phyloP scores from a whole-genome alignment of 75 land plant genomes.

The Adiantum capillusveneris region DNA sequence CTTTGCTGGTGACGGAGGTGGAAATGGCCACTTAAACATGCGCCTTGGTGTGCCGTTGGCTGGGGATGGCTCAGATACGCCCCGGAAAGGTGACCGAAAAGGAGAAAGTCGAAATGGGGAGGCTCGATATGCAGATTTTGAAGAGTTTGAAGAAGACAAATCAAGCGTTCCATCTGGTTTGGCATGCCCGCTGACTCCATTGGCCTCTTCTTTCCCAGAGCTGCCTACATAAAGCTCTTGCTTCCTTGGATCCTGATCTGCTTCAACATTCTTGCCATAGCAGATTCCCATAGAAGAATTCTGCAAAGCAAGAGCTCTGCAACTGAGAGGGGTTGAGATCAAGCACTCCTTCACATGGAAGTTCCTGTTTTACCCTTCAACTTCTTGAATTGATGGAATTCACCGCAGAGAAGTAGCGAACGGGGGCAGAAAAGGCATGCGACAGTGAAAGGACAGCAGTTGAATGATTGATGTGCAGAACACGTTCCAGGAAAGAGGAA shows the following conservation, averaged over 20 bases:
- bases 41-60: slow-evolving; percentile 34
- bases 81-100: slow-evolving; percentile 1
- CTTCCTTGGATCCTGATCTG: not conserved
- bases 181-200: not conserved
- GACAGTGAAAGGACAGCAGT: too few species aligned
- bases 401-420: too few species aligned
- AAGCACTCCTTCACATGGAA: too few species aligned
- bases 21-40: slow-evolving; percentile 63
- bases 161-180: not conserved
- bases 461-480: too few species aligned
- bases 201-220: not conserved
- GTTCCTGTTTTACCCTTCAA: too few species aligned
- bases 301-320: too few species aligned
- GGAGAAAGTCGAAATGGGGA: not conserved
- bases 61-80: not conserved
- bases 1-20: slow-evolving; percentile 96
- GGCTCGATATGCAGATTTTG: not conserved
- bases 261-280: not conserved
- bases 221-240: not conserved
- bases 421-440: too few species aligned
- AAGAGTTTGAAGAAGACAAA: not conserved
- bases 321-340: too few species aligned
- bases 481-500: too few species aligned
- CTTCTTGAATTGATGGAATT: too few species aligned
- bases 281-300: slow-evolving; percentile 3